Evolutionary conservation across 495 filamentous ascomycete genomes (phyloP), one percentile per base, ranked within the genome.

Genomic region (Penicillium angulare): DNA sequence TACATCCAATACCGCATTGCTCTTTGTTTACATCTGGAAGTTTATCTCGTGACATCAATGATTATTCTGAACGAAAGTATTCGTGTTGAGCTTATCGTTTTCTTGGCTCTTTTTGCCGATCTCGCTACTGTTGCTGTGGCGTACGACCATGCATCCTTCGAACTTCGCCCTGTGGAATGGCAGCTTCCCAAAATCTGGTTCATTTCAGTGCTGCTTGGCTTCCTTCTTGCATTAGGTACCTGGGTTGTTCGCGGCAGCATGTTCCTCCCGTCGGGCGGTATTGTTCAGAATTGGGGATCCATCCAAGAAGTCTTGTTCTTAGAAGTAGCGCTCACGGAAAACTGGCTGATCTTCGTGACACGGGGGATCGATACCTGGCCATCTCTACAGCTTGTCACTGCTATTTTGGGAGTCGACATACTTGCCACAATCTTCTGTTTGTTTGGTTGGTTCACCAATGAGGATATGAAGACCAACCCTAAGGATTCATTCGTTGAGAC

Each of bases 1-100:
- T 88, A 88, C 57, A 87, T 88, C 52, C 85, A 88, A 59, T 88
- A 88, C 65, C 85, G 85, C 68, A 88, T 88, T 63, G 85, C 85
- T 27, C 80, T 88, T 27, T 88, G 85, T 62, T 71, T 88, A 49
- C 85, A 88, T 63, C 63, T 88, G 61, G 85, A 88, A 62, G 83
- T 88, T 46, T 88, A 86, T 63, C 71, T 88, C 3, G 84, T 87
- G 51, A 86, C 84, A 5, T 81, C 83, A 17, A 87, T 87, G 82
- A 78, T 87, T 54, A 87, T 88, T 61, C 77, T 88, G 59, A 84
- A 86, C 57, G 84, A 87, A 64, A 86, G 81, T 47, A 83, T 88
- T 56, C 72, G 75, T 15, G 79, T 79, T 49, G 80, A 86, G 39
- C 72, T 88, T 5, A 78, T 88, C 50, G 85, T 88, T 61, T 88